Base-by-base conservation (phyloP, 495 filamentous ascomycete species). In the Glutinoglossum americanum region DNA sequence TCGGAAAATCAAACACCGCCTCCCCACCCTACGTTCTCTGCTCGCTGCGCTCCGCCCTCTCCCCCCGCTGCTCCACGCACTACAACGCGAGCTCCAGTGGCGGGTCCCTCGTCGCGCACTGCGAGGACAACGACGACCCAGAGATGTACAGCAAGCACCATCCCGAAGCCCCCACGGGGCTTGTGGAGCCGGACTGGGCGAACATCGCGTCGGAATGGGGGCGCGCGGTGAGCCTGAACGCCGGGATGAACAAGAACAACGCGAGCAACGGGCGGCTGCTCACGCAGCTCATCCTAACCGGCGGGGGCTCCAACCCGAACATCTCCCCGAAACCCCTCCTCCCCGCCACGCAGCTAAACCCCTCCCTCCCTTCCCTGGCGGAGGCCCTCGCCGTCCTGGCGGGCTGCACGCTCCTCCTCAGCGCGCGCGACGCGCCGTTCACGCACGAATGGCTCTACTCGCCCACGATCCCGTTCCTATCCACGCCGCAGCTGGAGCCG, bases 331-430 rank as follows among this genome's bases (percentile, higher is more conserved):
- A 47, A 7, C 32, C 32, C 32, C 5, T 35, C 7, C 15, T 11
- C 41, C n/a, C 41, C 41, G 41, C 41, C 41, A 21, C 19, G 17
- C 17, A 45, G n/a, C 62, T 75, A 13, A 64, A 75, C 53, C 68
- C 70, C 2, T 54, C 57, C 0, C 64, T 82, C 0, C 84, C 85
- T 0, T 82, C 78, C 6, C 71, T 82, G 4, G 76, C 75, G 0
- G 85, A 89, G 64, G 77, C 77, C 0, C 66, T 89, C 0, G 82
- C 82, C 0, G 82, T 84, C 1, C 70, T 87, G 60, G 75, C 75
- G 0, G 78, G 78, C 15, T 77, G 72, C 59, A 87, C 83, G 0
- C 65, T 88, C 0, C 72, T 84, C 33, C 65, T 79, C 39, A 71
- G 72, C 28, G 61, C 75, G 0, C 62, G 70, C 17, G 64, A 76